Percentiles rank a stretch among this genome's conserved stretches.
Conservation (phyloP, 768 basidiomycete species). For the Mycena rebaudengoi region DNA sequence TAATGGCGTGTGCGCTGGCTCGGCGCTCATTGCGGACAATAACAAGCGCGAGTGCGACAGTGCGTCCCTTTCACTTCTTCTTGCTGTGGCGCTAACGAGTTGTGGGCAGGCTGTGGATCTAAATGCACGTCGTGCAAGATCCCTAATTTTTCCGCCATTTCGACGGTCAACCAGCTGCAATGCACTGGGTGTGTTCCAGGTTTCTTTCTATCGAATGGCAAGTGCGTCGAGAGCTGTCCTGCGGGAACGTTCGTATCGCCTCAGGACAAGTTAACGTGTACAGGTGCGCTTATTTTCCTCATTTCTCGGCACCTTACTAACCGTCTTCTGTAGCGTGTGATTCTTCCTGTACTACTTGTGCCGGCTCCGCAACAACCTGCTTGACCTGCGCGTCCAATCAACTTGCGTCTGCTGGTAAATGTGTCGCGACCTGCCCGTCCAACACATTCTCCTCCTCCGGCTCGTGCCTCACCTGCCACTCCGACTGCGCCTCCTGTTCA, state of each 20-base stretch:
- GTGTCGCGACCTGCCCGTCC: constrained; percentile 75
- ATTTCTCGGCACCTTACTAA: neutral
- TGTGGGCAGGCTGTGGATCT: constrained; percentile 70
- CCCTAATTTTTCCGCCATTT: constrained; percentile 70
- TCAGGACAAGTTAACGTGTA: constrained; percentile 77
- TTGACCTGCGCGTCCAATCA: constrained; percentile 72
- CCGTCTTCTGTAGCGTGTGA: constrained; percentile 60
- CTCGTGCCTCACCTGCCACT: constrained; percentile 78
- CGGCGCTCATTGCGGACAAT: constrained; percentile 79
- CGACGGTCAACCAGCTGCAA: constrained; percentile 69
- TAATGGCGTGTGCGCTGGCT: constrained; percentile 76
- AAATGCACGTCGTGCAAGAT: constrained; percentile 83
- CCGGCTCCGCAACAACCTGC: constrained; percentile 78
- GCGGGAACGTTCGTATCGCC: constrained; percentile 76
- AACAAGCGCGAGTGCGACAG: constrained; percentile 82
- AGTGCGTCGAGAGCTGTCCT: constrained; percentile 77
- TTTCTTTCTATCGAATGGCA: constrained; percentile 73
- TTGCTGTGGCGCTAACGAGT: neutral
- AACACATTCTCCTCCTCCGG: constrained; percentile 72
- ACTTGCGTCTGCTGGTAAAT: constrained; percentile 76
- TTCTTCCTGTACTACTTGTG: too few species aligned
- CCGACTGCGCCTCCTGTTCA: constrained; percentile 86
- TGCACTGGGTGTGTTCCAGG: constrained; percentile 85
- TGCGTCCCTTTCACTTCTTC: constrained; percentile 55
- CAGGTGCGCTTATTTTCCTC: constrained; percentile 43